These are phyloP conservation scores for Helianthus annuus DNA, from an alignment of 129 eudicot species.

Conservation along the genomic window HanXRQr2.0-SUNRISE NC_035433.2:122604237-122604736, in stretches of 20 bases:
- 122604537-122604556: slow-evolving; percentile 11
- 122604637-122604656: background rate
- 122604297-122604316: slow-evolving; percentile 56
- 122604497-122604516: slow-evolving; percentile 43
- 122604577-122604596: slow-evolving; percentile 12
- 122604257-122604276: slow-evolving; percentile 29
- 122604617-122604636: slow-evolving; percentile 30
- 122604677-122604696: too few relatives aligned
- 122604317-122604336: slow-evolving; percentile 61
- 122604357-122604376: slow-evolving; percentile 10
- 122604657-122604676: too few relatives aligned
- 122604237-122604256: slow-evolving; percentile 79
- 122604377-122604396: slow-evolving; percentile 45
- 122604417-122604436: slow-evolving; percentile 42
- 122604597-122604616: slow-evolving; percentile 17
- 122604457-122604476: slow-evolving; percentile 44
- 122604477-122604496: slow-evolving; percentile 34
- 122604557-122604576: slow-evolving; percentile 9
- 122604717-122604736: too few relatives aligned
- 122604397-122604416: slow-evolving; percentile 46
- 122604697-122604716: too few relatives aligned
- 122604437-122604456: slow-evolving; percentile 58
- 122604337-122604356: slow-evolving; percentile 53
- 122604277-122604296: slow-evolving; percentile 38
- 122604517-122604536: slow-evolving; percentile 29